phyloP scores from a whole-genome alignment of 805 yeast species.

The Pichia exigua region DNA sequence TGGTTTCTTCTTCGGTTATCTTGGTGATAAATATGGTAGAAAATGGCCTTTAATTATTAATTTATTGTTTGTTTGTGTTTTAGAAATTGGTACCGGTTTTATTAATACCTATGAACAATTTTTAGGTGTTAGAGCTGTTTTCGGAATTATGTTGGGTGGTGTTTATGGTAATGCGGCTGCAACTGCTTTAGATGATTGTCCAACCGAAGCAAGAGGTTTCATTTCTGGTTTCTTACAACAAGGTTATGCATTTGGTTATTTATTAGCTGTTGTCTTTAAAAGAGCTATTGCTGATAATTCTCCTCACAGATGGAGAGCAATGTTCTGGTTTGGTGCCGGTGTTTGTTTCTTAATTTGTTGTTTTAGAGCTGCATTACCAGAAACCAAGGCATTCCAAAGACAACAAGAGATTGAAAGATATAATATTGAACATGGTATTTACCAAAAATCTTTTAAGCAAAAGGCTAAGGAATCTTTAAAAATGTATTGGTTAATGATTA shows the following conservation, averaged over 20 bases:
- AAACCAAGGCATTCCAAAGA: slow-evolving; percentile 45
- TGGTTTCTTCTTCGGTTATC: slow-evolving; percentile 50
- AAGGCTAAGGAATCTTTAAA: slow-evolving; percentile 32
- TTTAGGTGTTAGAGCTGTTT: slow-evolving; percentile 53
- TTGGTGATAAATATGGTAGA: slow-evolving; percentile 55
- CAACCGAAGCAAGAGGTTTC: slow-evolving; percentile 46
- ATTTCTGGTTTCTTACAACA: slow-evolving; percentile 68
- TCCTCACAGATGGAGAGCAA: slow-evolving; percentile 50
- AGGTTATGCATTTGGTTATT: slow-evolving; percentile 69
- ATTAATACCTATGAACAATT: slow-evolving; percentile 49
- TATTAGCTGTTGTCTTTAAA: slow-evolving; percentile 56
- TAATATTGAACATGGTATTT: slow-evolving; percentile 25
- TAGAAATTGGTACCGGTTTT: slow-evolving; percentile 61
- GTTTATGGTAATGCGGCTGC: slow-evolving; percentile 48
- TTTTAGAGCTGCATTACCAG: slow-evolving; percentile 39
- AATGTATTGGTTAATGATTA: slow-evolving; percentile 50
- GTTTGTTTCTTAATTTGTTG: slow-evolving; percentile 34
- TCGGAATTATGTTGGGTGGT: slow-evolving; percentile 56
- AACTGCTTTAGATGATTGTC: slow-evolving; percentile 47
- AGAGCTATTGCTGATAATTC: slow-evolving; percentile 54
- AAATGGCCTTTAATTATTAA: slow-evolving; percentile 49
- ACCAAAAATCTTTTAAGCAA: slow-evolving; percentile 27
- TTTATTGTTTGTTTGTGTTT: slow-evolving; percentile 37
- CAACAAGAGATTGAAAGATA: slow-evolving; percentile 30
- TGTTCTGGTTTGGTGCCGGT: slow-evolving; percentile 68